phyloP scores from a whole-genome alignment of 176 grass and related monocot species.

The Triticum turgidum region DNA sequence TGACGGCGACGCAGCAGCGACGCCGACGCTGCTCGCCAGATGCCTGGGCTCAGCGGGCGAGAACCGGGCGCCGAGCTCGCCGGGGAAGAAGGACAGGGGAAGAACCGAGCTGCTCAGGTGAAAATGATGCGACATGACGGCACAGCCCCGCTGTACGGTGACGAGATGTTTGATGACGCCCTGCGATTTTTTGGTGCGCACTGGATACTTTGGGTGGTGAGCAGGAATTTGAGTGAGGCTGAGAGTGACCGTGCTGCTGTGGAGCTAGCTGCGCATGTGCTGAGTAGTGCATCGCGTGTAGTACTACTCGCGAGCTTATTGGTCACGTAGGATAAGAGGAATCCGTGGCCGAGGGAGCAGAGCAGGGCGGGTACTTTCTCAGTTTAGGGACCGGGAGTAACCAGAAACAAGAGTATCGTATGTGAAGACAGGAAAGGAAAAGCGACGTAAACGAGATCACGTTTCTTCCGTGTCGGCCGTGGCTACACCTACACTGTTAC shows the following conservation, averaged over 20 bases:
- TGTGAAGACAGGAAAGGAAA: no score
- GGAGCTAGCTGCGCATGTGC: not conserved
- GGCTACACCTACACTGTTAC: no score
- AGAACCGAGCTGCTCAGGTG: not conserved
- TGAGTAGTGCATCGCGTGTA: not conserved
- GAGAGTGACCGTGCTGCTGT: not conserved
- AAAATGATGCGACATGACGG: slow-evolving; percentile 13
- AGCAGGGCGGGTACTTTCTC: not conserved
- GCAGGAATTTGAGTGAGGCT: not conserved
- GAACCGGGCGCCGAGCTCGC: not conserved
- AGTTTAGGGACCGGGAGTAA: no score
- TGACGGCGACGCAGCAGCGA: not conserved
- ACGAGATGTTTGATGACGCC: not conserved
- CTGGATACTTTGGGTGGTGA: not conserved
- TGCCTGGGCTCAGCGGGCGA: not conserved
- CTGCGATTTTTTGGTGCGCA: not conserved
- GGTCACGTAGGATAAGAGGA: not conserved
- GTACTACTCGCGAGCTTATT: not conserved
- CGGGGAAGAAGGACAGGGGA: not conserved
- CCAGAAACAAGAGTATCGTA: no score
- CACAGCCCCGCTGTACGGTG: not conserved
- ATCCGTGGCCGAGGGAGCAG: not conserved
- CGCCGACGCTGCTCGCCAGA: not conserved
- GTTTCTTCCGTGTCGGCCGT: no score
- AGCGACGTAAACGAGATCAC: no score